Evolutionary conservation across 108 stramenopile species (phyloP).

Genomic region (Schizochytrium sp.): DNA sequence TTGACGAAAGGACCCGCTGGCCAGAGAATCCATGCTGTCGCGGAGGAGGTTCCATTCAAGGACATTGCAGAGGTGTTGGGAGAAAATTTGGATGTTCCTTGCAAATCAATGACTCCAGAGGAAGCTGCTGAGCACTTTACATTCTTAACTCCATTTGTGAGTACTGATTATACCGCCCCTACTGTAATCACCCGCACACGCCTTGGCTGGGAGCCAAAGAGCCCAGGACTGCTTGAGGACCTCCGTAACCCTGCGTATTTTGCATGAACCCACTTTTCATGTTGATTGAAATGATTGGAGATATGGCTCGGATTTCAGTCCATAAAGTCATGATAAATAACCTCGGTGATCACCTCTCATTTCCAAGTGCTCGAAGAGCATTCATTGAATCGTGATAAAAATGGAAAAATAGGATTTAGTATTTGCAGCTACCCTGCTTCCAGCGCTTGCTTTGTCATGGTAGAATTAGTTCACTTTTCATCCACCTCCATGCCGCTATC

Average conservation of each 20-base stretch:
- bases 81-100: neutral
- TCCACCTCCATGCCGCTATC: too few relatives aligned
- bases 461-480: too few relatives aligned
- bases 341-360: too few relatives aligned
- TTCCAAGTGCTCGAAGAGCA: too few relatives aligned
- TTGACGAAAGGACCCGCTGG: slow-evolving; percentile 45
- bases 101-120: neutral
- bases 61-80: slow-evolving; percentile 24
- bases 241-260: slow-evolving; percentile 19
- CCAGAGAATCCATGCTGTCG: slow-evolving; percentile 17
- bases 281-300: too few relatives aligned
- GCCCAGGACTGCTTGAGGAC: neutral
- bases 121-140: neutral
- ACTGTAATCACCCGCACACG: neutral
- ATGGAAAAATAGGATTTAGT: too few relatives aligned
- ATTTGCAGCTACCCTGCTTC: too few relatives aligned
- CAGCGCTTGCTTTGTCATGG: too few relatives aligned
- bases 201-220: neutral
- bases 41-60: neutral
- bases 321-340: too few relatives aligned
- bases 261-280: neutral
- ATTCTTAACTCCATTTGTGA: neutral
- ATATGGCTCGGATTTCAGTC: too few relatives aligned
- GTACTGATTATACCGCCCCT: neutral
- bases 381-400: too few relatives aligned